Evolutionary conservation across 768 basidiomycete species (phyloP), one percentile per base, ranked within the genome.

Genomic region (Mycena alexandri): DNA sequence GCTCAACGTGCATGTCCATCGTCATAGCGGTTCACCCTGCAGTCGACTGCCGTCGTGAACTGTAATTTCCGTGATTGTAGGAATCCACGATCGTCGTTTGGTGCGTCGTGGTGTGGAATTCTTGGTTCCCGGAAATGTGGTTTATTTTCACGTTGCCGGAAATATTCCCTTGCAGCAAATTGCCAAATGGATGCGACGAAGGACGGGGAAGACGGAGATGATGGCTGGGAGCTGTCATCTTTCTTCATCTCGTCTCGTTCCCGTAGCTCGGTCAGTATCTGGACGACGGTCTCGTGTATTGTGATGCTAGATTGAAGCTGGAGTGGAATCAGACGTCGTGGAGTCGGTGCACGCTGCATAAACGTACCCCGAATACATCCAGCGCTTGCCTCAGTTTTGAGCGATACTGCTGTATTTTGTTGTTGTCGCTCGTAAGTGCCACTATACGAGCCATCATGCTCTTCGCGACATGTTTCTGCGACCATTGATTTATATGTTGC

Each of bases 301-400:
- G 65, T 58, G 33, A 76, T 74, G 43, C 53, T 70, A 9, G 75
- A 74, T 53, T 70, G 74, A 48, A 75, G 61, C 74, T 75, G 44
- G 11, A 42, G 53, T 7, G 34, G 55, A 52, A 29, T 51, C 33
- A 46, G 19, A 34, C 9, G 19, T 29, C 13, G 36, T 16, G 16
- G 22, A 11, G 19, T 24, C 17, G 29, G 17, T 7, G 43, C 1
- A 42, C 33, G 3, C 19, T 5, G 4, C 24, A 47, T 42, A 51
- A 29, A 71, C 74, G 38, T 46, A 73, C 76, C 17, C 74, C 72
- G 38, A 77, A 77, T 24, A 74, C 65, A 53, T 75, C 75, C 51
- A 77, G 46, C 22, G 75, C 72, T 44, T 74, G 69, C 33, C 69
- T 69, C 19, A 77, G 38, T 36, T 42, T 47, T 38, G 36, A 65